A percentile compares a stretch with the other conserved stretches of the same genome.
Evolutionary conservation across 306 rosid species (phyloP).

Genomic region (Oxytropis ochrocephala): DNA sequence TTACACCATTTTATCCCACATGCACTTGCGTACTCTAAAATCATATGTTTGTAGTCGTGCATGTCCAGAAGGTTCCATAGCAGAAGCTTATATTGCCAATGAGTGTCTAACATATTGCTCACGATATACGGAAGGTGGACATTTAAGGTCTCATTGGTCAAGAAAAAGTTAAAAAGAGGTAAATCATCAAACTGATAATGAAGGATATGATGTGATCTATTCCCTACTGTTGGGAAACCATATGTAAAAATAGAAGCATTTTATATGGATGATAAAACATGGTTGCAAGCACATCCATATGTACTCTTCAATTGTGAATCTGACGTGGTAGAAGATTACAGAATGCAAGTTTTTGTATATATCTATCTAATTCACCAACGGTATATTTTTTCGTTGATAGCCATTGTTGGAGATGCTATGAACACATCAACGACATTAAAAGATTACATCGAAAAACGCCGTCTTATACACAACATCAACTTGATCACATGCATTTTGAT

Average conservation of each 20-base stretch:
- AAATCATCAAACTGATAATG: neutral
- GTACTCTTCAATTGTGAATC: no score
- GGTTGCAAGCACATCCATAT: no score
- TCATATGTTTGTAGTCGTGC: neutral
- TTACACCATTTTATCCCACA: neutral
- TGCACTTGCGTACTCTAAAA: neutral
- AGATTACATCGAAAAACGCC: neutral
- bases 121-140: neutral
- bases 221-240: no score
- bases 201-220: no score
- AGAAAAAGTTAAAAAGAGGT: neutral
- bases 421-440: neutral
- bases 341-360: neutral
- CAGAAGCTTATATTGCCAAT: neutral
- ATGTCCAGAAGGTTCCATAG: neutral
- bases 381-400: no score
- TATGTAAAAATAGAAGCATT: no score
- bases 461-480: neutral
- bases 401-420: no score
- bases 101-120: neutral
- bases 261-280: no score
- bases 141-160: neutral
- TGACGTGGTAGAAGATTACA: no score
- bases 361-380: no score
- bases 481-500: neutral